Evolutionary conservation across 2,329 filamentous ascomycete species (phyloP).

Genomic region (Colletotrichum scovillei): DNA sequence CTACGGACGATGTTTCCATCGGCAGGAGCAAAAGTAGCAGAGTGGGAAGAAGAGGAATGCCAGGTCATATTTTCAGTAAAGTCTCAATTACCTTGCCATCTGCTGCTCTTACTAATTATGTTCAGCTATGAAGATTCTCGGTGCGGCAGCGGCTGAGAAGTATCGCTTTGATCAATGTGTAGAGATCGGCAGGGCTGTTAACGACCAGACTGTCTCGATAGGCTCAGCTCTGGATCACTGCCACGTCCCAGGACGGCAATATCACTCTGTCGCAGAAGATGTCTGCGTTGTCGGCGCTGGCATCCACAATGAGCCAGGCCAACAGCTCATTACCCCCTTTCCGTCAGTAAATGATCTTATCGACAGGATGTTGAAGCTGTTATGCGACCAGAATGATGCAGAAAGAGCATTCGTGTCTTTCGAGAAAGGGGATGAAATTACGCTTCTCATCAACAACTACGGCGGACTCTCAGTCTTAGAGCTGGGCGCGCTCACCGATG

Average conservation of each 20-base stretch:
- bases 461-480: conserved; percentile 67
- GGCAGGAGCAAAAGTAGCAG: conserved; percentile 74
- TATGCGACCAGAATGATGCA: conserved; percentile 61
- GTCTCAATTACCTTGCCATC: conserved; percentile 49
- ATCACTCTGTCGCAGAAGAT: conserved; percentile 55
- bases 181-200: conserved; percentile 65
- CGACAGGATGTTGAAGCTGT: conserved; percentile 62
- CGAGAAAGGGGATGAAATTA: conserved; percentile 54
- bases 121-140: conserved; percentile 75
- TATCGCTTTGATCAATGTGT: conserved; percentile 67
- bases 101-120: conserved; percentile 44
- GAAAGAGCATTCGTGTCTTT: conserved; percentile 66
- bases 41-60: conserved; percentile 78
- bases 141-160: conserved; percentile 72
- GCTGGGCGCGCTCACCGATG: conserved; percentile 64
- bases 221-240: conserved; percentile 78
- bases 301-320: conserved; percentile 60
- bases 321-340: conserved; percentile 46
- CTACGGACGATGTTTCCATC: conserved; percentile 80
- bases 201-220: conserved; percentile 72
- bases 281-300: conserved; percentile 62
- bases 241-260: conserved; percentile 74
- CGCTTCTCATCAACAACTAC: conserved; percentile 68
- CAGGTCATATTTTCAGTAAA: conserved; percentile 65
- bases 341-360: conserved; percentile 53